Evolutionary conservation across 2,329 filamentous ascomycete species (phyloP), one percentile per base, ranked within the genome.

Genomic region (Myotisia sp.): DNA sequence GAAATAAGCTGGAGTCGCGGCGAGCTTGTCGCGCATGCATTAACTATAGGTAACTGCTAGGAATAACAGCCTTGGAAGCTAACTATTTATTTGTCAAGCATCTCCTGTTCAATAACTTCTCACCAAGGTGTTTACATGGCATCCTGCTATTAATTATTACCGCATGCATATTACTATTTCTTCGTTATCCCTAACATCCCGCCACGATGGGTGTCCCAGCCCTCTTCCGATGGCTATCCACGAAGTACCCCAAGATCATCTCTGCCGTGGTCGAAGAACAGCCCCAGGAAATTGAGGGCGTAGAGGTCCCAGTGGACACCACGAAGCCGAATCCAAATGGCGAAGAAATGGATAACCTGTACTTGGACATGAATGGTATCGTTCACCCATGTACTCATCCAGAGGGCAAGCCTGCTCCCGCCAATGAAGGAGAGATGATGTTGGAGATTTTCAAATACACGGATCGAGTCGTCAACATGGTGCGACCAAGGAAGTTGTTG

Each of bases 351-450:
- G 87, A 98, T 62, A 98, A 98, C 51, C 67, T 98, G 4, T 98
- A 98, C 53, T 73, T 98, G 43, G 90, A 98, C 52, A 95, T 98
- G 87, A 98, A 98, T 59, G 92, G 90, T 55, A 98, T 98, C 46
- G 90, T 98, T 23, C 90, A 98, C 65, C 92, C 92, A 20, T 98
- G 90, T 63, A 93, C 87, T 29, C 90, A 98, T 62, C 90, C 90
- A 1, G 90, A 98, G 57, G 87, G 95, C 51, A 75, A 76, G 42
- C 85, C 90, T 2, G 75, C 90, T 3, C 90, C 90, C 7, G 80
- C 79, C 51, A 87, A 90, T 41, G 90, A 98, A 63, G 84, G 92
- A 56, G 90, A 95, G 62, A 98, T 98, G 90, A 98, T 98, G 90
- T 57, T 94, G 48, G 92, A 92, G 53, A 77, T 98, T 41, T 98